Conservation (phyloP, 2,329 filamentous ascomycete species). For the Alternaria triticina region DNA sequence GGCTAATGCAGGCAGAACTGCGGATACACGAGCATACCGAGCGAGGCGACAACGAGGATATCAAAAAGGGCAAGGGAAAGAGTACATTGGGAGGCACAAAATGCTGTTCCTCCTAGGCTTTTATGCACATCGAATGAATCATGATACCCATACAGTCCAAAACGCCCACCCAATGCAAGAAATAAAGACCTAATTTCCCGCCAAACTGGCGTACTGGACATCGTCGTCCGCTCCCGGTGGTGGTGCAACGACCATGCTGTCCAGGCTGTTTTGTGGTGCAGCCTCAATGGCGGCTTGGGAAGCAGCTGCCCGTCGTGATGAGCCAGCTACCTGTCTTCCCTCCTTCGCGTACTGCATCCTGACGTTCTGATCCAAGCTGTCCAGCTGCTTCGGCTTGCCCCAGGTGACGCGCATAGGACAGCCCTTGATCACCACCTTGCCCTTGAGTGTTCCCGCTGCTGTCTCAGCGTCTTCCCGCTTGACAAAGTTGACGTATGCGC, state of each 20-base stretch:
- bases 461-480: slow-evolving; percentile 83
- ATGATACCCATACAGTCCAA: slow-evolving; percentile 39
- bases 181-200: slow-evolving; percentile 67
- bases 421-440: slow-evolving; percentile 86
- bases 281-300: slow-evolving; percentile 51
- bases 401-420: slow-evolving; percentile 90
- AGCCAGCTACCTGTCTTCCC: slow-evolving; percentile 59
- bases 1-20: slow-evolving; percentile 64
- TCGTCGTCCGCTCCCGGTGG: slow-evolving; percentile 82
- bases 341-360: slow-evolving; percentile 81
- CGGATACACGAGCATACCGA: slow-evolving; percentile 92
- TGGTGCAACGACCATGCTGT: slow-evolving; percentile 65
- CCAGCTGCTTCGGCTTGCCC: slow-evolving; percentile 90
- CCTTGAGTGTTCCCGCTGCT: slow-evolving; percentile 83
- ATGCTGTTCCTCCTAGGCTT: slow-evolving; percentile 48
- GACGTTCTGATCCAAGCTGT: slow-evolving; percentile 88
- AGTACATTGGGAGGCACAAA: slow-evolving; percentile 46
- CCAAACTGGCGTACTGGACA: slow-evolving; percentile 82
- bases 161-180: slow-evolving; percentile 37
- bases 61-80: slow-evolving; percentile 67
- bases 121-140: slow-evolving; percentile 29
- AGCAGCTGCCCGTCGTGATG: slow-evolving; percentile 35
- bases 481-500: slow-evolving; percentile 94
- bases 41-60: slow-evolving; percentile 88
- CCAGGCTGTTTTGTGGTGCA: slow-evolving; percentile 51